These are phyloP conservation scores for Arabidopsis hybrid DNA, from an alignment of 441 rosid genomes.

Conservation along the genomic window DNA sequence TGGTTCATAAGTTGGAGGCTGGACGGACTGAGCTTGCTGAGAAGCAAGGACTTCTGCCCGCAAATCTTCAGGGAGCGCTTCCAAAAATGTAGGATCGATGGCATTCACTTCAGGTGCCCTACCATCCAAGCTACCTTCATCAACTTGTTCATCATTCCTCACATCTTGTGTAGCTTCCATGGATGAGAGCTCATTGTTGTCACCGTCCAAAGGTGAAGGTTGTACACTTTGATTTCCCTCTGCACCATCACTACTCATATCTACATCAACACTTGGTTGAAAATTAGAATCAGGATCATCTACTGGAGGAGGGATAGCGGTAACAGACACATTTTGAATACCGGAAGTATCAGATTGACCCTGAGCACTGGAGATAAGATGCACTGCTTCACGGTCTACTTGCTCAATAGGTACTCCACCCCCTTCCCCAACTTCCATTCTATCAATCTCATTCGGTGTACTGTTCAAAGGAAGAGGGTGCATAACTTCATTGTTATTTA, in stretches of 20 bases:
- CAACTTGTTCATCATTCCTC: conserved; percentile 39
- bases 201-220: conserved; percentile 53
- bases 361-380: conserved; percentile 56
- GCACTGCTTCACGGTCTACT: conserved; percentile 51
- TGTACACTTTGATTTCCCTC: conserved; percentile 67
- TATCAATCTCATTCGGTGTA: conserved; percentile 66
- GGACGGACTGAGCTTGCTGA: conserved; percentile 94
- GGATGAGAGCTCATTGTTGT: conserved; percentile 56
- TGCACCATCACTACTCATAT: conserved; percentile 73
- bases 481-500: conserved; percentile 49
- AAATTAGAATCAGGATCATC: conserved; percentile 47
- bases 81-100: conserved; percentile 97
- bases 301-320: conserved; percentile 49
- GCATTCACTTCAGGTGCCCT: conserved; percentile 72
- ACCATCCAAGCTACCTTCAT: conserved; percentile 67
- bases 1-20: conserved; percentile 84
- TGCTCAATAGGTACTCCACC: conserved; percentile 56
- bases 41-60: conserved; percentile 99
- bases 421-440: conserved; percentile 83
- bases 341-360: conserved; percentile 51
- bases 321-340: conserved; percentile 50
- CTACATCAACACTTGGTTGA: conserved; percentile 71
- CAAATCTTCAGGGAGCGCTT: conserved; percentile 95
- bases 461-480: conserved; percentile 64
- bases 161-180: conserved; percentile 44